Evolutionary conservation across 1,139 yeast species (phyloP).

Genomic region (Debaryomycetaceae sp.): DNA sequence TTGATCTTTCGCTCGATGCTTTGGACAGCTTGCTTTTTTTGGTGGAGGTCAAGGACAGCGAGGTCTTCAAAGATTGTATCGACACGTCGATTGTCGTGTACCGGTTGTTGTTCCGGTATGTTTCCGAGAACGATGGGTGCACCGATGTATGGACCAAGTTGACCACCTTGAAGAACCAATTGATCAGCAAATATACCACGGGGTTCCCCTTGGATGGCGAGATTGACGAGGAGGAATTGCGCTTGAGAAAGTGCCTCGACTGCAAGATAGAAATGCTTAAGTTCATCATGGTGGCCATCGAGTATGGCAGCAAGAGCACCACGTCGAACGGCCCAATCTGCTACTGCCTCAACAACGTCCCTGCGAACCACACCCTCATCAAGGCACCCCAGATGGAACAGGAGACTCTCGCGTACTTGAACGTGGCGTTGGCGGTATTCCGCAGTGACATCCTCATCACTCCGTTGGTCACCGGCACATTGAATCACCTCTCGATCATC

Average conservation of each 20-base stretch:
- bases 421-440: conserved; percentile 54
- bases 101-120: conserved; percentile 37
- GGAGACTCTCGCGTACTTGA: conserved; percentile 70
- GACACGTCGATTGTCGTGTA: conserved; percentile 35
- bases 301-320: conserved; percentile 25
- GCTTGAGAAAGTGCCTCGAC: conserved; percentile 46
- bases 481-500: conserved; percentile 48
- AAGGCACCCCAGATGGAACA: conserved; percentile 53
- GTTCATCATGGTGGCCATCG: conserved; percentile 67
- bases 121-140: conserved; percentile 43
- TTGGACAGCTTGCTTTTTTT: conserved; percentile 30
- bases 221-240: conserved; percentile 48
- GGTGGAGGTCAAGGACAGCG: conserved; percentile 24
- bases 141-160: conserved; percentile 40
- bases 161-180: conserved; percentile 36
- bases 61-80: conserved; percentile 27
- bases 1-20: conserved; percentile 41
- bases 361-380: conserved; percentile 65
- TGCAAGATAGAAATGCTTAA: conserved; percentile 65
- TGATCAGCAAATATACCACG: conserved; percentile 30
- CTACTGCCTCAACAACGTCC: conserved; percentile 44
- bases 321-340: conserved; percentile 29
- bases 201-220: conserved; percentile 45
- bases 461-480: conserved; percentile 51
- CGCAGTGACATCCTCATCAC: conserved; percentile 53